Percentiles rank a stretch among this genome's conserved stretches.
phyloP scores from a whole-genome alignment of 768 basidiomycete species.

The Kwoniella botswanensis region DNA sequence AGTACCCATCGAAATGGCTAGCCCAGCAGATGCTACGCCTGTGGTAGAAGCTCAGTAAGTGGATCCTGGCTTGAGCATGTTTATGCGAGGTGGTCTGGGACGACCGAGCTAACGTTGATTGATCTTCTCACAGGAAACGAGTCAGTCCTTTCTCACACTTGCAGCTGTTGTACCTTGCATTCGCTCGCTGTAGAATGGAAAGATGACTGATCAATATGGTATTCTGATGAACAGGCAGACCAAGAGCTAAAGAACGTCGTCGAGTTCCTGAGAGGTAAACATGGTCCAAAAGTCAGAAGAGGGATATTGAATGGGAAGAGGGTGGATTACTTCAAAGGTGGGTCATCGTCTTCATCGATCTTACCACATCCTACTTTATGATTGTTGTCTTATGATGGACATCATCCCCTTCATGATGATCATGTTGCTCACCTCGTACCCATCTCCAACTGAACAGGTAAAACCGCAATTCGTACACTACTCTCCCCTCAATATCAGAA shows the following conservation, averaged over 20 bases:
- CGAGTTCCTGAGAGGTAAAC: conserved; percentile 81
- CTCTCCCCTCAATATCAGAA: conserved; percentile 91
- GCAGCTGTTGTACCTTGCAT: not conserved
- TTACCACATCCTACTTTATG: too few species aligned
- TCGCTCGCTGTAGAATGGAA: not conserved
- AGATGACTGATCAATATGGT: not conserved
- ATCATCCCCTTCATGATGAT: not conserved
- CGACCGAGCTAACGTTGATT: not conserved
- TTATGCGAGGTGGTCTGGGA: too few species aligned
- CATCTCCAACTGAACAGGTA: conserved; percentile 64
- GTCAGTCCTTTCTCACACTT: conserved; percentile 24
- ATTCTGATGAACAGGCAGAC: conserved; percentile 63
- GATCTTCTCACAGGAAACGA: conserved; percentile 36
- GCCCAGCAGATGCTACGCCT: conserved; percentile 49
- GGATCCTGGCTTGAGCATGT: too few species aligned
- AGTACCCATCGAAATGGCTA: conserved; percentile 30
- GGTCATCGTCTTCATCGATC: conserved; percentile 33
- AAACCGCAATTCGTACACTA: conserved; percentile 88
- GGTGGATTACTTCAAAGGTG: conserved; percentile 97
- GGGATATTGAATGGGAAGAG: conserved; percentile 94
- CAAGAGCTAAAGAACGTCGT: conserved; percentile 80
- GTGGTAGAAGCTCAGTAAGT: conserved; percentile 54
- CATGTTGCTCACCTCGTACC: not conserved
- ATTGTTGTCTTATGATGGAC: too few species aligned
- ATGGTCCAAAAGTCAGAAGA: conserved; percentile 84